Evolutionary conservation across 192 early-diverging fungal species (phyloP), one percentile per base, ranked within the genome.

Genomic region (Funneliformis mosseae): DNA sequence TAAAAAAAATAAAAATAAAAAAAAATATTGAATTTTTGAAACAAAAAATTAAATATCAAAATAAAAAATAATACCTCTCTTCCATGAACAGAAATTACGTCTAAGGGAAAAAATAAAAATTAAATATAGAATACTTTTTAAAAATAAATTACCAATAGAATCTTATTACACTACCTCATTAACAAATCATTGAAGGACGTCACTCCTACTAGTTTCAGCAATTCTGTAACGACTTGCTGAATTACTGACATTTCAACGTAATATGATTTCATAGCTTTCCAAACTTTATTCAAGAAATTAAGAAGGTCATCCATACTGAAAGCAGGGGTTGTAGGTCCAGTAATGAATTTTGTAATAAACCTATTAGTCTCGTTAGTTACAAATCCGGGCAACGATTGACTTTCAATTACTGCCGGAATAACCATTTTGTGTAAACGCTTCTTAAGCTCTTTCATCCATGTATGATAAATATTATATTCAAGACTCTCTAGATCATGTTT

Each of bases 81-180:
- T 98, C 96, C 97, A 98, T 28, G 98, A 98, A 88, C 96, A 98
- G 80, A 98, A 99, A 89, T 98, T 98, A 75, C 96, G 94, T 63
- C 98, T 91, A 78, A 23, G 16, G 18, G 4, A 59, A 59, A 27
- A 28, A 74, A 28, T 6, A 55, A 74, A 25, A 25, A 46, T 21
- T 72, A 73, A 46, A 23, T 25, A 39, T 41, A 18, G 23, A 43
- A n/a, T n/a, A 23, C 11, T 33, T 41, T 42, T 21, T n/a, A 43
- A n/a, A 7, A 41, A n/a, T 28, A 18, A 61, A 11, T 61, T 10
- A 41, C 3, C 21, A 5, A 1, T 55, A 43, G 9, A 59, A 39
- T n/a, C n/a, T n/a, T 61, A 60, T 18, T 61, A 16, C n/a, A 8
- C 28, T 78, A 68, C 77, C 77, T 79, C 94, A 98, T 98, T 78